Percentiles rank a stretch among this genome's conserved stretches.
These are phyloP conservation scores for Leccinum uliginosum DNA, from an alignment of 768 basidiomycete genomes.

Conservation along the genomic window DNA sequence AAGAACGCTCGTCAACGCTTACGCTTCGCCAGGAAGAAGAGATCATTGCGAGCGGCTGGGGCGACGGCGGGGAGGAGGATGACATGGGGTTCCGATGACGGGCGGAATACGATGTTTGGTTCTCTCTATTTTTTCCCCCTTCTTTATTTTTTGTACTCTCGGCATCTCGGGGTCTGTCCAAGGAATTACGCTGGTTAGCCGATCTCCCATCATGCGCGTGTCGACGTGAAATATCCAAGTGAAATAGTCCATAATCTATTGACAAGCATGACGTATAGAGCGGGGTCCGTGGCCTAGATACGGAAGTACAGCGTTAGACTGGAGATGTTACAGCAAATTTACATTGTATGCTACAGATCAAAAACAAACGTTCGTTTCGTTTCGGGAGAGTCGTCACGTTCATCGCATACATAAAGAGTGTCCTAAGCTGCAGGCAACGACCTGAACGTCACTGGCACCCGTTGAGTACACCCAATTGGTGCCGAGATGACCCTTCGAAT, in stretches of 20 bases:
- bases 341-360: slow-evolving; percentile 4
- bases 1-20: slow-evolving; percentile 28
- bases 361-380: background rate
- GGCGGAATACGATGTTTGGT: background rate
- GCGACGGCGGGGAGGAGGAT: slow-evolving; percentile 59
- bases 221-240: background rate
- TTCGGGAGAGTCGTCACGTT: background rate
- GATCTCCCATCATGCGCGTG: background rate
- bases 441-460: background rate
- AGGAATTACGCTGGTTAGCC: slow-evolving; percentile 11
- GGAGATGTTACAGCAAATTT: background rate
- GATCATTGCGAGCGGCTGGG: slow-evolving; percentile 65
- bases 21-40: slow-evolving; percentile 53
- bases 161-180: slow-evolving; percentile 8
- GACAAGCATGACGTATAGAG: background rate
- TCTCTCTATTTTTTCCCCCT: slow-evolving; percentile 1
- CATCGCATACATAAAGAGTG: background rate
- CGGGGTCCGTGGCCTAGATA: background rate
- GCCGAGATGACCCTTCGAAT: background rate
- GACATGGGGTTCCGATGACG: slow-evolving; percentile 61
- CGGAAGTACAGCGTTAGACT: background rate
- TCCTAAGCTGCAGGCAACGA: background rate
- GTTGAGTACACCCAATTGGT: background rate
- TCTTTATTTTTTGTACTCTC: slow-evolving; percentile 14
- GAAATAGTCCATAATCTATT: background rate